Base-by-base conservation (phyloP, 352 stramenopile species). In the Thalassiosira pacifica region DNA sequence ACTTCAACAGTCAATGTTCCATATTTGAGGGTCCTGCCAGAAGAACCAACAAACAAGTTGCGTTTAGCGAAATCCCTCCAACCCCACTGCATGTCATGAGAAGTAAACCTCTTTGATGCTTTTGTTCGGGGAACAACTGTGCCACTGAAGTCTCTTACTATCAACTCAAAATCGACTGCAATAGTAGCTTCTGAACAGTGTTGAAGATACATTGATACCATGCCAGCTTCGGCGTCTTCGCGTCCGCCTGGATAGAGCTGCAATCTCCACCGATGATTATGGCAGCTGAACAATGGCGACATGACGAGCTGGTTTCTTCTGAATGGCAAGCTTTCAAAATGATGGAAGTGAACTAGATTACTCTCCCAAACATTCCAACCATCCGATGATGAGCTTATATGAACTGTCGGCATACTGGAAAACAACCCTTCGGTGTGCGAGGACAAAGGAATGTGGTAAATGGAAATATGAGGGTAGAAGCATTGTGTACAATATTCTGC, bases 1-100 rank as follows among this genome's bases (percentile, higher is more conserved):
- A 86, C 61, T 55, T 82, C 71, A 10, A 86, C 19, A 34, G 66
- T 75, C 27, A 86, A 40, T 27, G 59, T 78, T 22, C 79, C 79
- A 67, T 42, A 32, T 8, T 69, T 64, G 45, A 75, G 66, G 27
- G 55, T 8, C 31, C 60, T 22, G 10, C 4, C 22, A 8, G 31
- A 66, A 66, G 59, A 10, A 42, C 61, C 22, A 24, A 32, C 61
- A 16, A 61, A 61, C 22, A 24, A 22, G 37, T 5, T 24, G 40
- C 65, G 65, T 19, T n/a, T 6, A 34, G 19, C 37, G 53, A 60
- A 59, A 26, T 57, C 52, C 10, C 0, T 0, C 32, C 26, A 60
- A 0, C 66, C 42, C n/a, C 31, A 53, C 61, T 57, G n/a, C n/a
- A n/a, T n/a, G n/a, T n/a, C n/a, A n/a, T n/a, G n/a, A n/a, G n/a